Evolutionary conservation across 1,284 basidiomycete species (phyloP), one percentile per base, ranked within the genome.

Genomic region (Tylopilus orsonianus): DNA sequence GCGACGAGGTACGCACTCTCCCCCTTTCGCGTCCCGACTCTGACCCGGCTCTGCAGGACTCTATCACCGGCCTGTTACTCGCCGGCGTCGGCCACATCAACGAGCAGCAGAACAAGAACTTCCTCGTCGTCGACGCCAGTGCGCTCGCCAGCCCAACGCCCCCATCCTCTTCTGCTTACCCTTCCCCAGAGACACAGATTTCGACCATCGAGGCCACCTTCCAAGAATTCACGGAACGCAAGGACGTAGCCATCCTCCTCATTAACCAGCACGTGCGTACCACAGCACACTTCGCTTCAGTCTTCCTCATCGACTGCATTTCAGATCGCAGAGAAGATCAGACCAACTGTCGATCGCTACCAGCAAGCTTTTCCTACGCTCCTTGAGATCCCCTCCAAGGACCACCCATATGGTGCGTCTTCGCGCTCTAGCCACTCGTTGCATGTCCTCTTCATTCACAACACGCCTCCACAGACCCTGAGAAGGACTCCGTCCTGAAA

Each of bases 361-460:
- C 87, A 91, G 54, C 90, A 95, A 66, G 87, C 96, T 0, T 99
- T 99, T 75, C 97, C 97, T 19, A 93, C 97, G 0, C 71, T 99
- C 29, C 82, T 99, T 19, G 97, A 99, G 72, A 99, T 99, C 56
- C 97, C 97, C 16, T 92, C 90, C 45, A 96, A 96, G 68, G 93
- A 92, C 62, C 90, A 93, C 69, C 91, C 92, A 43, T 95, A 94
- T 60, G 91, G 92, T 91, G 56, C 50, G 75, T 66, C 36, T 24
- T 29, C 23, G 44, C 32, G 34, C 27, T 36, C 27, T 41, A n/a
- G 14, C 44, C 40, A 20, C 26, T 46, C 46, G 29, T 43, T 47
- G 34, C 30, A 23, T 44, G 44, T 53, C 18, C 41, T 22, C 45
- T 49, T 60, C 51, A 56, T 64, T 53, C 51, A 63, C 41, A 44